Base-by-base conservation (phyloP, 2,329 filamentous ascomycete species). In the Sporothrix inflata region DNA sequence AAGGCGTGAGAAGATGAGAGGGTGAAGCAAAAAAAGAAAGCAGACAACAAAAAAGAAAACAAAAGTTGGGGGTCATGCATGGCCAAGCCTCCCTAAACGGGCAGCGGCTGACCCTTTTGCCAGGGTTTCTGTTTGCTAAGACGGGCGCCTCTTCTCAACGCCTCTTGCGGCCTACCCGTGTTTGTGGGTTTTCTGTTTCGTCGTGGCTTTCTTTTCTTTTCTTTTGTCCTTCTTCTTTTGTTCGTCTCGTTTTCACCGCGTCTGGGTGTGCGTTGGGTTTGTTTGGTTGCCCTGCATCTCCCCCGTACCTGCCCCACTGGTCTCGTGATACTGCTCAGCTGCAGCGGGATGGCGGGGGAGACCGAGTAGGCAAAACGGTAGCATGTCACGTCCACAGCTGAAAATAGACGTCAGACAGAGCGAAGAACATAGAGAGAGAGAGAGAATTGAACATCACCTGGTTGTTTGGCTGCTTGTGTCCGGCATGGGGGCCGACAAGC, bases 271-370 rank as follows among this genome's bases (percentile, higher is more conserved):
- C 6, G 45, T 16, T 40, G 30, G 55, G 27, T 38, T 30, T 60
- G 55, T 38, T 16, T 21, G 55, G 55, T 66, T 66, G 24, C 38
- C 63, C 42, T 66, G 63, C 42, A 49, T 66, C 24, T 47, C 40
- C 63, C 61, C 42, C 63, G 21, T 49, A 49, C 38, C 8, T 16
- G 40, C 42, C 71, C 72, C 72, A 63, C 72, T 45, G 61, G 53
- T 73, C 69, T 73, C 72, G 72, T 73, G 72, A 73, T 71, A 27
- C 16, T 47, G 14, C 60, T 38, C 51, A 47, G 34, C 72, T 71
- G 69, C 69, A 73, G 51, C 61, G 47, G 40, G 38, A n/a, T 51
- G 65, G 21, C 45, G 49, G 34, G 60, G 60, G 60, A 40, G n/a
- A 19, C 60, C 38, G 38, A 65, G 60, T n/a, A 45, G 11, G 6